Evolutionary conservation across 345 rosid genomes (phyloP).

Genomic region (Syzygium aromaticum): DNA sequence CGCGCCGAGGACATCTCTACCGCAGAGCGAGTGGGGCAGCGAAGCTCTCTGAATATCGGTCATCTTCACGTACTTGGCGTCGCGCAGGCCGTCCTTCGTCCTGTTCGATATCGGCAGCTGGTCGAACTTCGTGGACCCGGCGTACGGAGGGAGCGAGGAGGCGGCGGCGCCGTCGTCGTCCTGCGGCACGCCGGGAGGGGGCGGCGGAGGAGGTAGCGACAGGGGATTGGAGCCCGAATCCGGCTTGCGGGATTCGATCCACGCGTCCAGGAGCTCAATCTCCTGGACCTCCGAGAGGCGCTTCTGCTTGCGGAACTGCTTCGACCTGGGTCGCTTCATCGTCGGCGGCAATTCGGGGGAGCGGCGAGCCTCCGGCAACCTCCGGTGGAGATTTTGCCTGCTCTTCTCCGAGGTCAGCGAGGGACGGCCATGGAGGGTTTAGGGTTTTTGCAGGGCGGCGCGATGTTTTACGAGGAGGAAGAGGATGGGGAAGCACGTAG

Average conservation of each 20-base stretch:
- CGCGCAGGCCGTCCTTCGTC: conserved; percentile 59
- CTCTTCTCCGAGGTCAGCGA: not conserved
- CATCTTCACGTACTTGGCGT: conserved; percentile 46
- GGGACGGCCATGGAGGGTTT: not conserved
- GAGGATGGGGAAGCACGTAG: accelerated
- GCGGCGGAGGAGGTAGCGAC: conserved; percentile 35
- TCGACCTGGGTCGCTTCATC: conserved; percentile 37
- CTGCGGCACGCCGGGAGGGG: conserved; percentile 34
- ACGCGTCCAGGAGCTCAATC: conserved; percentile 38
- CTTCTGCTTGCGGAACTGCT: conserved; percentile 21
- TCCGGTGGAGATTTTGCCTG: not conserved
- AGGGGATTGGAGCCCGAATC: conserved; percentile 83
- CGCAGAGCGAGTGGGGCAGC: conserved; percentile 80
- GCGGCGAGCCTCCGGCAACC: not conserved
- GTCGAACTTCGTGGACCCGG: conserved; percentile 46
- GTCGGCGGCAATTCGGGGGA: not conserved
- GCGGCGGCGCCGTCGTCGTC: conserved; percentile 1
- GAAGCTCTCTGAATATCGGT: conserved; percentile 84
- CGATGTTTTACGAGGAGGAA: not conserved
- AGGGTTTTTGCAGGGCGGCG: not conserved
- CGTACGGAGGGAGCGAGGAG: conserved; percentile 45
- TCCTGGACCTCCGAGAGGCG: conserved; percentile 46
- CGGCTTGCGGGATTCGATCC: conserved; percentile 82
- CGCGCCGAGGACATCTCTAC: conserved; percentile 86
- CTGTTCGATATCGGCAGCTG: conserved; percentile 74